A percentile compares a stretch with the other conserved stretches of the same genome.
Conservation (phyloP, 2,329 filamentous ascomycete species). For the Ilyonectria robusta region DNA sequence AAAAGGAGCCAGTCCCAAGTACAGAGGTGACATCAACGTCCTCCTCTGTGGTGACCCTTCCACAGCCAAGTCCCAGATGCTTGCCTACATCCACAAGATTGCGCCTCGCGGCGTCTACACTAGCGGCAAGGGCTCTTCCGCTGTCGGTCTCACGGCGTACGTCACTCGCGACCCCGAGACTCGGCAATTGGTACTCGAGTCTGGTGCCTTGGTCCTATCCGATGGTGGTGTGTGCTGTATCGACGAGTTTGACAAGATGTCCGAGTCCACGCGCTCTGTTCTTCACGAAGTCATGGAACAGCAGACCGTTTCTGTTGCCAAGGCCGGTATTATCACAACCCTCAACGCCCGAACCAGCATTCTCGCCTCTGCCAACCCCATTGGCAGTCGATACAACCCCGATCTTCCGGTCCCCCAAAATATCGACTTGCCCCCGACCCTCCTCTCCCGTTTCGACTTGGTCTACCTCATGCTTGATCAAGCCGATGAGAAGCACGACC, state of each 20-base stretch:
- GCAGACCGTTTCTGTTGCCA: slow-evolving; percentile 87
- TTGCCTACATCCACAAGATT: slow-evolving; percentile 97
- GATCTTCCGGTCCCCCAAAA: slow-evolving; percentile 97
- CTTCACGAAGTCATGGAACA: slow-evolving; percentile 93
- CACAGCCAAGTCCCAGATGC: slow-evolving; percentile 94
- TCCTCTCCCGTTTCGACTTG: slow-evolving; percentile 95
- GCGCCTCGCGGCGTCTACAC: slow-evolving; percentile 90
- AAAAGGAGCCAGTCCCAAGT: slow-evolving; percentile 94
- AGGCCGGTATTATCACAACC: slow-evolving; percentile 96
- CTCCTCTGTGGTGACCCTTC: slow-evolving; percentile 97
- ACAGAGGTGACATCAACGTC: slow-evolving; percentile 97
- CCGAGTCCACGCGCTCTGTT: slow-evolving; percentile 82
- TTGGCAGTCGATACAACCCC: slow-evolving; percentile 97
- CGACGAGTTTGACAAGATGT: slow-evolving; percentile 91
- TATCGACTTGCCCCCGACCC: slow-evolving; percentile 94
- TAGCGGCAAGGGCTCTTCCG: slow-evolving; percentile 84
- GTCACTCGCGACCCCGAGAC: slow-evolving; percentile 87
- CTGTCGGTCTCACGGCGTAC: slow-evolving; percentile 85
- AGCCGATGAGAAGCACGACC: slow-evolving; percentile 90
- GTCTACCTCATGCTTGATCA: slow-evolving; percentile 97
- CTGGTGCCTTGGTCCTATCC: slow-evolving; percentile 82
- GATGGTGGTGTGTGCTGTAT: slow-evolving; percentile 89
- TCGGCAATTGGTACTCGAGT: slow-evolving; percentile 84
- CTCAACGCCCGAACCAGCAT: slow-evolving; percentile 96
- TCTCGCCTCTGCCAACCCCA: slow-evolving; percentile 96